Evolutionary conservation across 768 basidiomycete species (phyloP), one percentile per base, ranked within the genome.

Genomic region (Artomyces pyxidatus): DNA sequence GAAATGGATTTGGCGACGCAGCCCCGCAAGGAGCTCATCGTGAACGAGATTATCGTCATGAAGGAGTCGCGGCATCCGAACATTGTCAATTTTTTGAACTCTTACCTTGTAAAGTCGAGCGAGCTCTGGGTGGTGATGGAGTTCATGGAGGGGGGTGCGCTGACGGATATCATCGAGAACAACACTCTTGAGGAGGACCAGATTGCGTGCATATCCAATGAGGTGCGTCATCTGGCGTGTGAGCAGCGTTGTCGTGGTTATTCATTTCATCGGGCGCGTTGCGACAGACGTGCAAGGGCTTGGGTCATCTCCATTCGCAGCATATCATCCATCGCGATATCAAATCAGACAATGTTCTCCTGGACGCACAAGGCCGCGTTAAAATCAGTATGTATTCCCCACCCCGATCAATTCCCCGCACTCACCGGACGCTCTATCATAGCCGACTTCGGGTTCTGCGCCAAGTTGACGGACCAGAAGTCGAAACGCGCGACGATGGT

Each of bases 61-160:
- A 95, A 93, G 65, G 96, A 94, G 66, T 92, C 89, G 23, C 90
- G 93, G 54, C 93, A 96, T 64, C 90, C 92, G 26, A 97, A 96
- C 61, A 94, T 97, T 50, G 93, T 97, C 72, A 95, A 95, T 68
- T 97, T 90, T 68, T 68, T 95, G 37, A 88, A 95, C 6, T 81
- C 88, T 21, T 96, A 93, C 66, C 77, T 97, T 38, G 80, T 96
- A 46, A 87, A 86, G 68, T 84, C 74, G 63, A 85, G 76, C 45
- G 92, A 95, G 62, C 78, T 96, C 21, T 97, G 93, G 93, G 92
- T 96, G 38, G 92, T 95, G 50, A 97, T 95, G 93, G 93, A 97
- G 69, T 95, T 89, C 63, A 97, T 97, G 93, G 93, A 97, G 67
- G 93, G 93, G 45, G 94, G 96, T 35, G 93, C 95, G 16, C 71